phyloP scores from a whole-genome alignment of 208 protist species.

The Leishmania mexicana region DNA sequence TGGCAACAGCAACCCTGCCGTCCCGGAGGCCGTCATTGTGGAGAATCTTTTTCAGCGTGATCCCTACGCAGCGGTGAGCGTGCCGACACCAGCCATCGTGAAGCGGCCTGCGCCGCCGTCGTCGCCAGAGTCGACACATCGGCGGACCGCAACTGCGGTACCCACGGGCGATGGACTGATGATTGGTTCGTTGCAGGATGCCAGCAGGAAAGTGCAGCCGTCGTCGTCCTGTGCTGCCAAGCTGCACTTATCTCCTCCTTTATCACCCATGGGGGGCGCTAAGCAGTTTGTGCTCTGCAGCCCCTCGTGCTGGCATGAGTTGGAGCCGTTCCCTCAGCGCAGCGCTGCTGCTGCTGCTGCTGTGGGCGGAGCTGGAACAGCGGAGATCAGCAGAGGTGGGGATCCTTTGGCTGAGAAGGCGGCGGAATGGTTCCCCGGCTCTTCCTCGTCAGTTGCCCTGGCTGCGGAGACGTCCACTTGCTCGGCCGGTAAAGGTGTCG shows the following conservation, averaged over 20 bases:
- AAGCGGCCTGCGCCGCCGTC: neutral
- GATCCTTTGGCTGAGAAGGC: neutral
- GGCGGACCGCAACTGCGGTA: neutral
- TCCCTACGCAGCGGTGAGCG: slow-evolving; percentile 13
- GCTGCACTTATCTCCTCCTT: neutral
- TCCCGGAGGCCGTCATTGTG: slow-evolving; percentile 38
- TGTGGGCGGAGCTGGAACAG: neutral
- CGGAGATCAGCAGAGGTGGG: neutral
- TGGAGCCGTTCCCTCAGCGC: slow-evolving; percentile 19
- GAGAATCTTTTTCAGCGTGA: slow-evolving; percentile 34
- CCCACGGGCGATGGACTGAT: too few relatives aligned
- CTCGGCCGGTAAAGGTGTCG: neutral
- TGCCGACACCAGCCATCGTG: slow-evolving; percentile 6
- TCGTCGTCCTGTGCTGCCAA: neutral
- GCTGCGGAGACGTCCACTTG: neutral
- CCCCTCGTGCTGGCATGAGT: slow-evolving; percentile 23
- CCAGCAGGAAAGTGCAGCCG: too few relatives aligned
- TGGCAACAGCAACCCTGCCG: slow-evolving; percentile 28
- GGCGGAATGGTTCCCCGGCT: neutral
- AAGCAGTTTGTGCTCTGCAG: slow-evolving; percentile 24
- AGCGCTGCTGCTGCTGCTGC: neutral
- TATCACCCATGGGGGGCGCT: slow-evolving; percentile 12
- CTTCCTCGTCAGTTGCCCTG: neutral
- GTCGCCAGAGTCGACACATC: neutral
- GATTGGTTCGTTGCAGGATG: neutral